A percentile compares a stretch with the other conserved stretches of the same genome.
phyloP scores from a whole-genome alignment of 129 eudicot genomes.

The Helianthus annuus region DNA sequence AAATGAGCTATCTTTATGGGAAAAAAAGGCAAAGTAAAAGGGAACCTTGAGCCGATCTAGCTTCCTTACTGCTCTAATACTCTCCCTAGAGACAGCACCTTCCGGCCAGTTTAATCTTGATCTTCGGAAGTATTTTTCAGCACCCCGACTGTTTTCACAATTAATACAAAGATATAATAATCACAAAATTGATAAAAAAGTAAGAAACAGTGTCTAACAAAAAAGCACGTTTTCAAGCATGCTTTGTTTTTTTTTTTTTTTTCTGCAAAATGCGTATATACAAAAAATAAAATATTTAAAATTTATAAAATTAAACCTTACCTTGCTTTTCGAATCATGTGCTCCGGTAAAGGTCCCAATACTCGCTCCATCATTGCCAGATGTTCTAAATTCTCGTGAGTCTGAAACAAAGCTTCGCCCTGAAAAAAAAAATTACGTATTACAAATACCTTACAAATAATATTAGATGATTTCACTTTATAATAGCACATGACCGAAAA shows the following conservation, averaged over 20 bases:
- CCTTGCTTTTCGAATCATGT: constrained; percentile 70
- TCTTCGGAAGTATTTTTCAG: constrained; percentile 75
- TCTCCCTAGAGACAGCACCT: constrained; percentile 94
- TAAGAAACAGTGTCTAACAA: background rate
- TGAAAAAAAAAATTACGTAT: constrained; percentile 24
- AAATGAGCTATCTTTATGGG: background rate
- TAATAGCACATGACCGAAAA: background rate
- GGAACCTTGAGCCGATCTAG: constrained; percentile 68
- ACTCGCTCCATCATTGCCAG: constrained; percentile 99
- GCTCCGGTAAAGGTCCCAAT: constrained; percentile 84
- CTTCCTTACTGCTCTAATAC: constrained; percentile 85
- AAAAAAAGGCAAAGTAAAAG: background rate
- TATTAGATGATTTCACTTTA: background rate
- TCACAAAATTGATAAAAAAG: no score
- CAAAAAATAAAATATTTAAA: background rate
- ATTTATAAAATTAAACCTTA: constrained; percentile 33
- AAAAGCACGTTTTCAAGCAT: background rate
- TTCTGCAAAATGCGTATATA: constrained; percentile 1
- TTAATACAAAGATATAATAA: background rate
- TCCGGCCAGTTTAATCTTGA: constrained; percentile 85
- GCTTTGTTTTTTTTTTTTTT: background rate
- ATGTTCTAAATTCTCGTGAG: constrained; percentile 94
- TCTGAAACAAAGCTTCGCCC: constrained; percentile 94
- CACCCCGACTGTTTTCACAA: constrained; percentile 48
- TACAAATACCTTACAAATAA: background rate